Conservation (phyloP, 2,329 filamentous ascomycete species). For the Diaporthe helianthi region DNA sequence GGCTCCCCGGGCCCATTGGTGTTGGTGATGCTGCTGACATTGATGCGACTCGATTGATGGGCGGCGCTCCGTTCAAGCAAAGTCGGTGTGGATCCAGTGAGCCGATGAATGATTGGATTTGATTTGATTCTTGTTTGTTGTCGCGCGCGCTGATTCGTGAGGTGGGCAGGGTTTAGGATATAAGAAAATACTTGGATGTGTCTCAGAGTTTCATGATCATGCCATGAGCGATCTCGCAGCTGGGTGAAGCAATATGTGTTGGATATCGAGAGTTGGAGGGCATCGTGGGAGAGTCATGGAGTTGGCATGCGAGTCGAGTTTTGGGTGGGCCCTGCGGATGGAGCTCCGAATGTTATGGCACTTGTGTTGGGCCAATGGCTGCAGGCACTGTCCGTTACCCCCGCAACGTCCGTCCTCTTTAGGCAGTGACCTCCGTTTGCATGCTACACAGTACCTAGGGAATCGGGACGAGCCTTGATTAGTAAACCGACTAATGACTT, state of each 20-base stretch:
- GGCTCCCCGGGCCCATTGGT: conserved; percentile 55
- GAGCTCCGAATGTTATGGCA: conserved; percentile 29
- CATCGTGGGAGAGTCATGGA: conserved; percentile 28
- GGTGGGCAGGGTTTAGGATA: conserved; percentile 17
- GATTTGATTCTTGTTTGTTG: not conserved
- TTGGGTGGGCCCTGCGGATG: conserved; percentile 31
- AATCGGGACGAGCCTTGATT: too few species aligned
- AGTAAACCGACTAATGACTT: too few species aligned
- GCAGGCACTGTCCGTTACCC: conserved; percentile 28
- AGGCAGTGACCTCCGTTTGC: conserved; percentile 23
- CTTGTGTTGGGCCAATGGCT: conserved; percentile 22
- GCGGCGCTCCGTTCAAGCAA: conserved; percentile 11
- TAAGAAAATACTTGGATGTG: conserved; percentile 31
- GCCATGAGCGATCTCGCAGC: conserved; percentile 23
- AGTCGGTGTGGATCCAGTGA: conserved; percentile 30
- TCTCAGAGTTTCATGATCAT: conserved; percentile 33
- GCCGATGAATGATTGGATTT: not conserved
- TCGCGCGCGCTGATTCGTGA: conserved; percentile 17
- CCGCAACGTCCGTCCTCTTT: conserved; percentile 30
- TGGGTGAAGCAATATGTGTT: conserved; percentile 19
- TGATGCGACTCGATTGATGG: conserved; percentile 36
- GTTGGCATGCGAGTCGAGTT: conserved; percentile 31
- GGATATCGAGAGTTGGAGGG: conserved; percentile 19
- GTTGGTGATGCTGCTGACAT: conserved; percentile 65
- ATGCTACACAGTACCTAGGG: too few species aligned